These are phyloP conservation scores for Achaetomiella virescens DNA, from an alignment of 495 filamentous ascomycete species.

Conservation along the genomic window DNA sequence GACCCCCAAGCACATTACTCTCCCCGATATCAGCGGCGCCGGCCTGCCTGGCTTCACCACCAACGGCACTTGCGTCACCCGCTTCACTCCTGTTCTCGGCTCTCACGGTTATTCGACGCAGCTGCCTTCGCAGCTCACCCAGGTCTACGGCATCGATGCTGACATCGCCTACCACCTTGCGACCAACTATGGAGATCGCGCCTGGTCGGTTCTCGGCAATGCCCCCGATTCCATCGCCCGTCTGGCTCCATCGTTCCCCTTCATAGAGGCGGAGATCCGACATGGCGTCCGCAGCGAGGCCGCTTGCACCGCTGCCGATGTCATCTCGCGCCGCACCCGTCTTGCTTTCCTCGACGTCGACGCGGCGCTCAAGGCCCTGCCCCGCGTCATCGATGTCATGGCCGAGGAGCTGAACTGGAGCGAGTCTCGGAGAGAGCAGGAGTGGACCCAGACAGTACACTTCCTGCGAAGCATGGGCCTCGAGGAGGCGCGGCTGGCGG, in stretches of 20 bases:
- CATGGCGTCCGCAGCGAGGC: conserved; percentile 90
- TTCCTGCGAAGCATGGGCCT: neutral
- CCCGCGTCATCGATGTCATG: conserved; percentile 90
- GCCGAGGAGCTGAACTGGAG: conserved; percentile 78
- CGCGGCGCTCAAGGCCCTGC: conserved; percentile 86
- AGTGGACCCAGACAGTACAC: neutral
- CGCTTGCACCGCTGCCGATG: conserved; percentile 91
- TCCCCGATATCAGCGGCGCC: conserved; percentile 70
- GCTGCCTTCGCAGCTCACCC: conserved; percentile 95
- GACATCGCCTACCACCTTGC: conserved; percentile 90
- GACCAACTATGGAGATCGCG: conserved; percentile 86
- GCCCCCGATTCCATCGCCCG: conserved; percentile 66
- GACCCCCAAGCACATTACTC: conserved; percentile 59
- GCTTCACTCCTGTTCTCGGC: conserved; percentile 80
- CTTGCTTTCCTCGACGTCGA: conserved; percentile 96
- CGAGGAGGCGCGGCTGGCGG: neutral
- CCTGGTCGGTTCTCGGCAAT: conserved; percentile 94
- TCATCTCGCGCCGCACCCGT: conserved; percentile 79
- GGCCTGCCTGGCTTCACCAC: conserved; percentile 70
- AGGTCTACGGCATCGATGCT: conserved; percentile 93
- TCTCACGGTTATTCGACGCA: conserved; percentile 93
- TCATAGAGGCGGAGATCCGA: conserved; percentile 91
- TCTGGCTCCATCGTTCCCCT: conserved; percentile 64
- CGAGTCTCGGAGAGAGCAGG: neutral
- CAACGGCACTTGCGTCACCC: conserved; percentile 85